These are phyloP conservation scores for Ascochyta fabae DNA, from an alignment of 2,329 filamentous ascomycete genomes.

Conservation along the genomic window DNA sequence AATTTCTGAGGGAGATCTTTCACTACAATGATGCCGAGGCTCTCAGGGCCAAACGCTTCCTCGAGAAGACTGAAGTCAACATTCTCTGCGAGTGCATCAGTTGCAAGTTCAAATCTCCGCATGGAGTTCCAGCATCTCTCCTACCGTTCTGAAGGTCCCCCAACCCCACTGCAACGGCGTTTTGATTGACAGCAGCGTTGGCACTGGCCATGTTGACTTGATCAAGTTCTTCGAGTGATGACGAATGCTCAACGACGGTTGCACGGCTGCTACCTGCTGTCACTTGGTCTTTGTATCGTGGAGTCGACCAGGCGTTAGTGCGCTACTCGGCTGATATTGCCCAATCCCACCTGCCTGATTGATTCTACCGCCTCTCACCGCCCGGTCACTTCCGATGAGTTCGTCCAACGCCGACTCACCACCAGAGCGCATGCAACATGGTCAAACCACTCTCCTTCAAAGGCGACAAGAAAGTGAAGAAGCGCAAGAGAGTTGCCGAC, in stretches of 20 bases:
- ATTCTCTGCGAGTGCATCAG: slow-evolving; percentile 57
- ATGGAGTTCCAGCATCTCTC: neutral
- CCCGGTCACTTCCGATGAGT: slow-evolving; percentile 31
- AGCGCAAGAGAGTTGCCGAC: slow-evolving; percentile 75
- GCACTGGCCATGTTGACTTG: slow-evolving; percentile 26
- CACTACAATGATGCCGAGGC: slow-evolving; percentile 91
- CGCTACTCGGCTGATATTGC: slow-evolving; percentile 19
- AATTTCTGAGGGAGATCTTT: slow-evolving; percentile 81
- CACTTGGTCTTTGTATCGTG: slow-evolving; percentile 23
- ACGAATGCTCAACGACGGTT: neutral
- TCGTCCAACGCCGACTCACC: slow-evolving; percentile 21
- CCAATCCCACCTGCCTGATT: slow-evolving; percentile 39
- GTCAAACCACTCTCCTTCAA: slow-evolving; percentile 94
- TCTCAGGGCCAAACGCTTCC: slow-evolving; percentile 86
- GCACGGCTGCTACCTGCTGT: slow-evolving; percentile 9
- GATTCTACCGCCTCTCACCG: slow-evolving; percentile 18
- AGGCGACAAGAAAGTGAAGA: slow-evolving; percentile 94
- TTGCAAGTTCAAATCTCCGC: neutral
- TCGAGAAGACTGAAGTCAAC: slow-evolving; percentile 73
- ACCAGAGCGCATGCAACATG: slow-evolving; percentile 58
- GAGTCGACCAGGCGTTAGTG: slow-evolving; percentile 1
- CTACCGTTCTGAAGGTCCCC: slow-evolving; percentile 56
- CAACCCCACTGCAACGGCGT: slow-evolving; percentile 42
- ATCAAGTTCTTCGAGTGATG: neutral
- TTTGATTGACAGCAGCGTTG: slow-evolving; percentile 30